Evolutionary conservation across 2,329 filamentous ascomycete genomes (phyloP), one percentile per base, ranked within the genome.

Genomic region (Neonectria punicea): DNA sequence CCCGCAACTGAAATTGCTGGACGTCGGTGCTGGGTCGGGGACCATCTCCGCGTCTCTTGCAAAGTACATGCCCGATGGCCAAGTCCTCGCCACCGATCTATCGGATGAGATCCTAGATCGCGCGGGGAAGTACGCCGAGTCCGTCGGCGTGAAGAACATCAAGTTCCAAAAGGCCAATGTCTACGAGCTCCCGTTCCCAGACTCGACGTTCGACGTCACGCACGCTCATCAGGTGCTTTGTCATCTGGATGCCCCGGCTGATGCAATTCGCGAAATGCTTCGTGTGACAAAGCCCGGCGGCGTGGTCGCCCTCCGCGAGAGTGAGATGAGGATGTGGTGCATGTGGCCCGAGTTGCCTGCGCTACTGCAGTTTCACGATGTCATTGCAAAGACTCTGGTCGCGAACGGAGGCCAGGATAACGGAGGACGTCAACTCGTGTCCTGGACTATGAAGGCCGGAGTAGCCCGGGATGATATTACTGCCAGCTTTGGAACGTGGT

Each of bases 1-100:
- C n/a, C 73, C 77, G 6, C 67, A 74, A 0, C 73, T 82, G 50
- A 74, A 71, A 32, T 74, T 86, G 22, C 78, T 86, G 41, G 84
- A 86, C 55, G 78, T 85, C 10, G 84, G 84, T 46, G 83, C 83
- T 60, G 84, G 84, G 0, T 82, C 84, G 1, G 84, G 83, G 2
- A 84, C 81, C 32, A 85, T 86, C 70, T 82, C 83, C 4, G 75
- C 76, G 0, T 81, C 79, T 8, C 73, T 86, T 44, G 79, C 79
- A 47, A 75, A 76, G 36, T 76, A 79, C 62, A 80, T 81, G 2
- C 76, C 77, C 3, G 50, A 79, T 6, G 83, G 83, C n/a, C 66
- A 72, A 7, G 74, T 83, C 2, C 75, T 65, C 1, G 76, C 76
- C 1, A 77, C 75, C 3, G 76, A 78, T 53, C 65, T 78, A 28